Evolutionary conservation across 2,329 filamentous ascomycete genomes (phyloP).

Genomic region (Hirsutella minnesotensis): DNA sequence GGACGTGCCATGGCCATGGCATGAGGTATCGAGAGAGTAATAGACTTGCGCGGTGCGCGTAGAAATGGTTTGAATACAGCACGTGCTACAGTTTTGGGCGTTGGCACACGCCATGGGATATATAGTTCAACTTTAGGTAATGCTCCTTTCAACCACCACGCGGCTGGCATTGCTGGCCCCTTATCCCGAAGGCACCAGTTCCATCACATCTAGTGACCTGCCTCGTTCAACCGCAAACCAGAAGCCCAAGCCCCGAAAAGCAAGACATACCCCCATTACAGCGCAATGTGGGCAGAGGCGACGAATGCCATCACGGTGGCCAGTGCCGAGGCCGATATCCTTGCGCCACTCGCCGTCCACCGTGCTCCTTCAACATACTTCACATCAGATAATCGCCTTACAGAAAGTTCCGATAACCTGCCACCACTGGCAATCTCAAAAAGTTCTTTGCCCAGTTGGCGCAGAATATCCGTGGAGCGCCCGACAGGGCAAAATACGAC

Average conservation of each 20-base stretch:
- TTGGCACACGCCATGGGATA: slow-evolving; percentile 2
- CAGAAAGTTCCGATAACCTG: slow-evolving; percentile 19
- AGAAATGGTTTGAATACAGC: slow-evolving; percentile 3
- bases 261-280: neutral
- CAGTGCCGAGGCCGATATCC: slow-evolving; percentile 7
- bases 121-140: slow-evolving; percentile 4
- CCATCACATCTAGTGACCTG: too few species aligned
- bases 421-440: slow-evolving; percentile 32
- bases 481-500: slow-evolving; percentile 63
- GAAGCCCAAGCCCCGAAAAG: too few species aligned
- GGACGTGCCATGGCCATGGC: neutral
- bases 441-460: slow-evolving; percentile 37
- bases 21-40: neutral
- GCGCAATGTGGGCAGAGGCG: neutral
- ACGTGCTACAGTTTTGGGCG: slow-evolving; percentile 2
- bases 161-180: too few species aligned
- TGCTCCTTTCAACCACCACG: neutral
- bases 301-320: slow-evolving; percentile 2
- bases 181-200: too few species aligned
- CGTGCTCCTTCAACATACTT: slow-evolving; percentile 22
- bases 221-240: neutral
- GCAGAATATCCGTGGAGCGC: slow-evolving; percentile 46
- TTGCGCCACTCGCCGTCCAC: slow-evolving; percentile 11
- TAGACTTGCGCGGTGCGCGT: neutral
- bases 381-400: slow-evolving; percentile 19